Base-by-base conservation (phyloP, 1,284 basidiomycete species). In the Macrocystidia cucumis region DNA sequence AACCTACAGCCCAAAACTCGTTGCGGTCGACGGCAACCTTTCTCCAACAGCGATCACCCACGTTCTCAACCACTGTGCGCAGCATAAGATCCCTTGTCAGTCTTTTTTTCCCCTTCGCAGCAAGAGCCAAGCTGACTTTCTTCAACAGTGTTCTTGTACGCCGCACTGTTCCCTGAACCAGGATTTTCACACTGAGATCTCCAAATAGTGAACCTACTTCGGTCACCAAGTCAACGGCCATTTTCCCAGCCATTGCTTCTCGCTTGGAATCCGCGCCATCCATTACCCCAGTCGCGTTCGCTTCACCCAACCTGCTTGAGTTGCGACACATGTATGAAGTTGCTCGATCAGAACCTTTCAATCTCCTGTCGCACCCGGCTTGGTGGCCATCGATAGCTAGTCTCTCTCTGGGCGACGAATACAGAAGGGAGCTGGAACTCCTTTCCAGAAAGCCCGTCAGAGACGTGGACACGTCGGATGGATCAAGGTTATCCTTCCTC, bases 21-120 rank as follows among this genome's bases (percentile, higher is more conserved):
- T 96, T 11, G 85, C 78, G 1, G 56, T 96, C 18, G 95, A 98
- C 51, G 90, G 77, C 0, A 98, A 98, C 56, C 54, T 91, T 31
- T 69, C 72, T 0, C 50, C 75, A 0, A 56, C 67, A 1, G 56
- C 72, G 0, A 67, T 96, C 19, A 52, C 57, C 9, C 44, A 55
- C 0, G 42, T 91, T 8, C 59, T 90, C 5, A 44, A 57, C 4
- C 60, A 72, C 49, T 72, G 78, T 50, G 49, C 57, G 27, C 44
- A 60, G 22, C 49, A 64, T 26, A 47, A 56, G 3, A 73, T 81
- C 19, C 53, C 55, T 49, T 69, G 85, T 89, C 44, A 43, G 76
- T 59, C 32, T 29, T 32, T 17, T 34, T 21, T 31, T 13, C 24
- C 24, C 16, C 25, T 19, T 24, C 24, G 18, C 21, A 21, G 8